A percentile compares a stretch with the other conserved stretches of the same genome.
Evolutionary conservation across 1,139 yeast species (phyloP).

Genomic region (Geotrichum siamense): DNA sequence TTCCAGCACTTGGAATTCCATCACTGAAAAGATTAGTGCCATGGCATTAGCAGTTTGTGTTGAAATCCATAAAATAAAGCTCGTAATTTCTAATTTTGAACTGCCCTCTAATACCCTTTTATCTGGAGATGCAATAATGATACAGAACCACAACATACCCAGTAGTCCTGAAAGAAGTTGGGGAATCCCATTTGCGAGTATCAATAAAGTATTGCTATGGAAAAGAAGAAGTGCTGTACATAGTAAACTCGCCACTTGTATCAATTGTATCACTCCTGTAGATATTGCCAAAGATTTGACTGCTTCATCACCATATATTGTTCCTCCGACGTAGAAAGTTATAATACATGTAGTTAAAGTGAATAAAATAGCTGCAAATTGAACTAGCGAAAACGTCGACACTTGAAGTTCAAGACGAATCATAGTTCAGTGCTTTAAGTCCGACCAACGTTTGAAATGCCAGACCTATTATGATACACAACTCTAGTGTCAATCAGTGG

Average conservation of each 20-base stretch:
- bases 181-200: constrained; percentile 11
- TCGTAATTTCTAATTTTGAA: neutral
- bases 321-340: constrained; percentile 3
- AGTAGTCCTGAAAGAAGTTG: constrained; percentile 4
- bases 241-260: neutral
- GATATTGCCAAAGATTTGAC: constrained; percentile 1
- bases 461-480: no score
- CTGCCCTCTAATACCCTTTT: neutral
- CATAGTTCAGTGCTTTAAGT: no score
- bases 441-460: no score
- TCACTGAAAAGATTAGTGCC: constrained; percentile 5
- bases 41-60: constrained; percentile 6
- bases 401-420: constrained; percentile 11
- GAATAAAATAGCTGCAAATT: constrained; percentile 3
- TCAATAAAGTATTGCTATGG: neutral
- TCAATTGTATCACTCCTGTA: constrained; percentile 6
- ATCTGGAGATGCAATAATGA: neutral
- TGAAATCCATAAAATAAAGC: constrained; percentile 11
- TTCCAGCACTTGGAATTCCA: constrained; percentile 9
- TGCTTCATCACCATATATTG: neutral
- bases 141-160: constrained; percentile 11
- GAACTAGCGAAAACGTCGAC: constrained; percentile 12
- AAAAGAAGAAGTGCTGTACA: constrained; percentile 10
- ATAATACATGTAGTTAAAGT: constrained; percentile 7
- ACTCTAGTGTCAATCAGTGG: no score